Percentiles rank a stretch among this genome's conserved stretches.
These are phyloP conservation scores for Hypsizygus ulmarius DNA, from an alignment of 1,284 basidiomycete genomes.

Conservation along the genomic window DNA sequence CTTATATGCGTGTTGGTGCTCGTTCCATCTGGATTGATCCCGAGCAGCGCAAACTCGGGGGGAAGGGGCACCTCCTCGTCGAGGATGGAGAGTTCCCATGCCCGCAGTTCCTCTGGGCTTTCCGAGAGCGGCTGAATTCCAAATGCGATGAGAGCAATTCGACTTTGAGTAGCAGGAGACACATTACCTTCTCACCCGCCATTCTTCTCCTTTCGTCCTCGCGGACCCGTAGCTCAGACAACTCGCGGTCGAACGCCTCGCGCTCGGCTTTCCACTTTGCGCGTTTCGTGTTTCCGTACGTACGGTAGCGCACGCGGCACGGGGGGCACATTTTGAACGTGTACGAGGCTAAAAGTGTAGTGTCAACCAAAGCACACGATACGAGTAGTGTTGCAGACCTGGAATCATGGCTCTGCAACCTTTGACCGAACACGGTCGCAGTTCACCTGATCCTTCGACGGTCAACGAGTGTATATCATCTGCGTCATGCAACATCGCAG, in stretches of 20 bases:
- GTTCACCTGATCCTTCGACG: constrained; percentile 17
- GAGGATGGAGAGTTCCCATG: constrained; percentile 36
- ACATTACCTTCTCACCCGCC: constrained; percentile 34
- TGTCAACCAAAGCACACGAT: background rate
- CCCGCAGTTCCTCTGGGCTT: constrained; percentile 32
- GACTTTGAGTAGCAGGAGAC: background rate
- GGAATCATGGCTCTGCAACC: constrained; percentile 46
- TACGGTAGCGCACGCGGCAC: constrained; percentile 48
- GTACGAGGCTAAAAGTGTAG: constrained; percentile 31
- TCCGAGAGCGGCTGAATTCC: constrained; percentile 30
- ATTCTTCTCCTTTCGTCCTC: constrained; percentile 40
- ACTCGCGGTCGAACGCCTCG: constrained; percentile 40
- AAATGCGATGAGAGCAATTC: background rate
- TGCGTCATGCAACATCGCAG: background rate
- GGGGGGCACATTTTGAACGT: constrained; percentile 55
- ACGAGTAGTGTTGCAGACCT: constrained; percentile 16
- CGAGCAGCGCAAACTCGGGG: background rate
- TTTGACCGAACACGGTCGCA: constrained; percentile 50
- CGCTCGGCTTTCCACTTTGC: constrained; percentile 52
- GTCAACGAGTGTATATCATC: background rate
- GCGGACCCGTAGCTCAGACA: constrained; percentile 33
- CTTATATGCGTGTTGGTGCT: background rate
- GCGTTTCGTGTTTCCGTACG: constrained; percentile 53
- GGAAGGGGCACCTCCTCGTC: constrained; percentile 29
- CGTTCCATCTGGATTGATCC: constrained; percentile 4